phyloP scores from a whole-genome alignment of 352 stramenopile genomes.

The Globisporangium recalcitrans region DNA sequence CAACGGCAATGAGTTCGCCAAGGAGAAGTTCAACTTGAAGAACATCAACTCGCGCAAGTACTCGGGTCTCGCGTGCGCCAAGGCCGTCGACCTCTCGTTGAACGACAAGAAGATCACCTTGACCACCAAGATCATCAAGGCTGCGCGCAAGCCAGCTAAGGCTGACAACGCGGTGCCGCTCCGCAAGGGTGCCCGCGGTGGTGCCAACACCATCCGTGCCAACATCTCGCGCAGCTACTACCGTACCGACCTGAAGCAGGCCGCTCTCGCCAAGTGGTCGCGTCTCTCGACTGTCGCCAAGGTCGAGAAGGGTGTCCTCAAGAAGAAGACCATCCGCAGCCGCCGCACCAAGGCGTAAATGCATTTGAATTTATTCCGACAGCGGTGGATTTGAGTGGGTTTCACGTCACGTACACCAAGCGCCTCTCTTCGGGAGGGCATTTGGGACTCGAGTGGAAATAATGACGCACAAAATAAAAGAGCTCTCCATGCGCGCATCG shows the following conservation, averaged over 20 bases:
- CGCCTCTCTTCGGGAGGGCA: not conserved
- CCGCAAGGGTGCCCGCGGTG: slow-evolving; percentile 77
- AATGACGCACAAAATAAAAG: slow-evolving; percentile 28
- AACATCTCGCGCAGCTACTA: slow-evolving; percentile 89
- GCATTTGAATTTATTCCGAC: slow-evolving; percentile 11
- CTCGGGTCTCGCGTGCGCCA: slow-evolving; percentile 91
- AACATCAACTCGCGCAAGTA: slow-evolving; percentile 96
- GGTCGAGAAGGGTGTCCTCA: slow-evolving; percentile 85
- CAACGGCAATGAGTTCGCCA: slow-evolving; percentile 85
- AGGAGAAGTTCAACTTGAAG: slow-evolving; percentile 95
- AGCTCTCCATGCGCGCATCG: slow-evolving; percentile 18
- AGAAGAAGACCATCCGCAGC: slow-evolving; percentile 82
- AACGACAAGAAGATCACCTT: slow-evolving; percentile 85
- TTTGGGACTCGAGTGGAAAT: slow-evolving; percentile 36
- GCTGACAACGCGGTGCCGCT: slow-evolving; percentile 67
- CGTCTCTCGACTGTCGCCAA: slow-evolving; percentile 83
- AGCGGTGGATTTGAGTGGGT: slow-evolving; percentile 6
- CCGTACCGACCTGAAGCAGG: slow-evolving; percentile 82
- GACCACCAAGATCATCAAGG: slow-evolving; percentile 81
- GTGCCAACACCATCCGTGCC: slow-evolving; percentile 82
- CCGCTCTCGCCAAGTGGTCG: slow-evolving; percentile 81
- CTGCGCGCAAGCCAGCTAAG: slow-evolving; percentile 63
- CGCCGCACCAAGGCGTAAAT: slow-evolving; percentile 77
- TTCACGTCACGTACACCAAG: not conserved
- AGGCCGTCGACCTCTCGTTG: slow-evolving; percentile 90